Base-by-base conservation (phyloP, 1,284 basidiomycete genomes). In the Pseudozyma sp. region DNA sequence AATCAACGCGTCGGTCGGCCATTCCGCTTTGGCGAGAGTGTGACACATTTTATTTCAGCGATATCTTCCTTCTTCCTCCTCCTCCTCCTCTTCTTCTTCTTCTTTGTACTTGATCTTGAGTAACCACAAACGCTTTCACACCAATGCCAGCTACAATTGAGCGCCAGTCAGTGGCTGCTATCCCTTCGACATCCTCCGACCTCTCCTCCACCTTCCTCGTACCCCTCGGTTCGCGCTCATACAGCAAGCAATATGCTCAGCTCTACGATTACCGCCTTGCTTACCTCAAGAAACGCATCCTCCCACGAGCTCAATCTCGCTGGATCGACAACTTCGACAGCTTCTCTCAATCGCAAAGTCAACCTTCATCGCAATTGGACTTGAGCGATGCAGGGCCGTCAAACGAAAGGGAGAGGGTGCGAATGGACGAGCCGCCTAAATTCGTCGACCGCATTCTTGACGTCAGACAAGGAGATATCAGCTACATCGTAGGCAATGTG, bases 401-500 rank as follows among this genome's bases (percentile, higher is more conserved):
- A 12, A 54, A 13, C 14, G 52, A 47, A 13, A 47, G 50, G 3
- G 47, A 25, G 2, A 55, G 51, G 21, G 38, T 60, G 21, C 31
- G 48, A 25, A 59, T 69, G 57, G 43, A 62, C n/a, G 65, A 70
- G 3, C 70, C 69, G 7, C 72, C 95, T 0, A 86, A 89, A 9
- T 89, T 92, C 42, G 89, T 97, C 21, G 90, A 91, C 16, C 89
- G 95, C 39, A 93, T 98, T 7, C 89, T 99, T 5, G 95, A 99
- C 62, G 91, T 99, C 4, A 87, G 91, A 53, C 92, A 93, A 78
- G 91, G 91, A 0, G 88, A 92, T 76, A 86, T 96, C 55, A 97
- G 93, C 86, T 97, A 92, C 85, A 90, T 99, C 69, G 88, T 97
- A 63, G 96, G 96, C 2, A 99, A 96, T 0, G 90, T 98, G 1